These are phyloP conservation scores for Cyclaneusma minus DNA, from an alignment of 2,329 filamentous ascomycete genomes.

Conservation along the genomic window DNA sequence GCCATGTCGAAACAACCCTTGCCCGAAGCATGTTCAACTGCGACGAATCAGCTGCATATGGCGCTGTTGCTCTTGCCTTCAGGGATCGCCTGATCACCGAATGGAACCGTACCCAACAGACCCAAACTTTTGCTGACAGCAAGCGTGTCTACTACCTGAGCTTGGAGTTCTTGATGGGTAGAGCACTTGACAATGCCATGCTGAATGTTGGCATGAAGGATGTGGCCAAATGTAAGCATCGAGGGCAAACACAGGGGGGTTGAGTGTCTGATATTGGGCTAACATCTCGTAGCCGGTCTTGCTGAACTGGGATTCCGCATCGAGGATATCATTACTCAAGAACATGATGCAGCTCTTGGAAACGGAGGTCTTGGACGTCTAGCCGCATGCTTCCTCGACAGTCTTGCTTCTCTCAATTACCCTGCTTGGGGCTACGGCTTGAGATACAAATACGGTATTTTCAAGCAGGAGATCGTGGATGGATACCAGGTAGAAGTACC, in stretches of 20 bases:
- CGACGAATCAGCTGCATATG: constrained; percentile 84
- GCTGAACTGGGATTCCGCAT: constrained; percentile 87
- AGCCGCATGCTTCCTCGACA: constrained; percentile 94
- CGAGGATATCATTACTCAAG: constrained; percentile 86
- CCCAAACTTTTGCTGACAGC: constrained; percentile 75
- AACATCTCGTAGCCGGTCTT: constrained; percentile 50
- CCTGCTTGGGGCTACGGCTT: constrained; percentile 96
- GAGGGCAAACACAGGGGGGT: constrained; percentile 2
- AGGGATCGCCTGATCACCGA: constrained; percentile 84
- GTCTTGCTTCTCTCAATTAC: constrained; percentile 84
- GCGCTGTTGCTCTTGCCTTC: constrained; percentile 81
- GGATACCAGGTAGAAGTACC: constrained; percentile 97
- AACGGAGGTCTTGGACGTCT: constrained; percentile 92
- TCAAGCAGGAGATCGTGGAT: constrained; percentile 98
- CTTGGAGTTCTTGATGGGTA: constrained; percentile 94
- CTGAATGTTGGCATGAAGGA: constrained; percentile 86
- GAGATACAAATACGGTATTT: constrained; percentile 92
- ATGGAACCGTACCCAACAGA: constrained; percentile 97
- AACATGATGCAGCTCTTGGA: constrained; percentile 89
- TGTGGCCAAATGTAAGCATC: constrained; percentile 61
- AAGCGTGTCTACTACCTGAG: constrained; percentile 97
- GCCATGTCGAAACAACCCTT: constrained; percentile 90
- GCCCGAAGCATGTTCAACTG: constrained; percentile 97
- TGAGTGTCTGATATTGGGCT: not conserved
- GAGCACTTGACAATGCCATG: constrained; percentile 96